Evolutionary conservation across 148 eudicot species (phyloP).

Genomic region (Nyssa sinensis): DNA sequence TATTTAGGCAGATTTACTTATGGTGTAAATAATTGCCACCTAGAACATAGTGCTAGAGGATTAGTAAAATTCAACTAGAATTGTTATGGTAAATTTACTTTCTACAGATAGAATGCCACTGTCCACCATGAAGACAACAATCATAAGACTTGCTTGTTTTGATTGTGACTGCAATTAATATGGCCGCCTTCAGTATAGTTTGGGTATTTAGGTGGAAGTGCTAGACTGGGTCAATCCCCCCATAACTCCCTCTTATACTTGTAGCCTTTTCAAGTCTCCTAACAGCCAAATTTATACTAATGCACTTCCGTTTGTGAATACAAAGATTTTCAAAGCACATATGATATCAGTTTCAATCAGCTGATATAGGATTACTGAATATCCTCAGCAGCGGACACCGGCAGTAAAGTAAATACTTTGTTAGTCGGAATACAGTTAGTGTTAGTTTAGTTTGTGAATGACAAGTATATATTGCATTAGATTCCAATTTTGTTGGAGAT

Average conservation of each 20-base stretch:
- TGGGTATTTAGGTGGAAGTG: not conserved
- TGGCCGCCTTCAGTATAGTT: not conserved
- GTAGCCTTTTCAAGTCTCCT: not conserved
- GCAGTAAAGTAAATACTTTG: no score
- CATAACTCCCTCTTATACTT: no score
- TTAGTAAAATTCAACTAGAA: conserved; percentile 2
- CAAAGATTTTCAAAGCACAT: not conserved
- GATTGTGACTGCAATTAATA: not conserved
- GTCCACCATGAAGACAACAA: not conserved
- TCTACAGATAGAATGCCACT: not conserved
- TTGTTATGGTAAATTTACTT: not conserved
- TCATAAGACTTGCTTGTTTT: not conserved
- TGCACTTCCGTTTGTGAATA: not conserved
- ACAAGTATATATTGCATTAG: not conserved
- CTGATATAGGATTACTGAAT: no score
- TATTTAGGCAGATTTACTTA: not conserved
- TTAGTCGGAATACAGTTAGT: not conserved
- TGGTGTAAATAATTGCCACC: not conserved
- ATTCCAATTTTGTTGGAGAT: not conserved
- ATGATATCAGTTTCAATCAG: not conserved
- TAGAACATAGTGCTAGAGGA: not conserved
- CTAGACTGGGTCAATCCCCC: not conserved
- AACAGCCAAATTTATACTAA: not conserved
- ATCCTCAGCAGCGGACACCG: no score
- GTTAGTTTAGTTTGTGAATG: not conserved